Evolutionary conservation across 345 rosid genomes (phyloP).

Genomic region (Aquilaria malaccensis): DNA sequence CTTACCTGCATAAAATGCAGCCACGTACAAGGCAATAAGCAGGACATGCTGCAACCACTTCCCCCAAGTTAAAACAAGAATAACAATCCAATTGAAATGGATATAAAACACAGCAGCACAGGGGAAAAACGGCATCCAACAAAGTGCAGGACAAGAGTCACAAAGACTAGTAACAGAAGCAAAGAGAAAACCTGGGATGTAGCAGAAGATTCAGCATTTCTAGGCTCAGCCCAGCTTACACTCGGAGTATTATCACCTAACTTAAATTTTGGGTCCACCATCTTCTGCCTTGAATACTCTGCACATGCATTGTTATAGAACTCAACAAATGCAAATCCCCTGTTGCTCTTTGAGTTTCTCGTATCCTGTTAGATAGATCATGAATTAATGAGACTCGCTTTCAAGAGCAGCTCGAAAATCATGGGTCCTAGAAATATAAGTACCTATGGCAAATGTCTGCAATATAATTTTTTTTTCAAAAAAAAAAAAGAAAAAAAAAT

Average conservation of each 20-base stretch:
- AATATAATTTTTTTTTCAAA: not conserved
- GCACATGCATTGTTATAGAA: slow-evolving; percentile 66
- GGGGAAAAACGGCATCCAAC: too few species aligned
- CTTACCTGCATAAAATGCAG: slow-evolving; percentile 39
- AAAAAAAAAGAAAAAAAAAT: not conserved
- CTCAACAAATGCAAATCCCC: slow-evolving; percentile 71
- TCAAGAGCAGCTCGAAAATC: not conserved
- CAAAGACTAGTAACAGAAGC: too few species aligned
- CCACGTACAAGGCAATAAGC: slow-evolving; percentile 8
- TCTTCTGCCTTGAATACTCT: slow-evolving; percentile 64
- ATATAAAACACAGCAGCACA: not conserved
- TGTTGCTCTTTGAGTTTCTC: slow-evolving; percentile 41
- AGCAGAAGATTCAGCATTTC: slow-evolving; percentile 44
- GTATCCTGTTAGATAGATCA: slow-evolving; percentile 34
- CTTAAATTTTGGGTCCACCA: slow-evolving; percentile 51
- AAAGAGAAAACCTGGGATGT: slow-evolving; percentile 44
- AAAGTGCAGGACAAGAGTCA: too few species aligned
- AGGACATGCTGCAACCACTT: not conserved
- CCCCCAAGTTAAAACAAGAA: not conserved
- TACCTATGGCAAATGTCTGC: too few species aligned
- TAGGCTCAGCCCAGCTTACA: slow-evolving; percentile 77
- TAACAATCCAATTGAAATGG: not conserved
- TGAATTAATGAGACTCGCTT: not conserved
- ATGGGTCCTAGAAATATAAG: too few species aligned
- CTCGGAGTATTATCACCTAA: slow-evolving; percentile 52